phyloP scores from a whole-genome alignment of 345 rosid species.

The Litchi chinensis region DNA sequence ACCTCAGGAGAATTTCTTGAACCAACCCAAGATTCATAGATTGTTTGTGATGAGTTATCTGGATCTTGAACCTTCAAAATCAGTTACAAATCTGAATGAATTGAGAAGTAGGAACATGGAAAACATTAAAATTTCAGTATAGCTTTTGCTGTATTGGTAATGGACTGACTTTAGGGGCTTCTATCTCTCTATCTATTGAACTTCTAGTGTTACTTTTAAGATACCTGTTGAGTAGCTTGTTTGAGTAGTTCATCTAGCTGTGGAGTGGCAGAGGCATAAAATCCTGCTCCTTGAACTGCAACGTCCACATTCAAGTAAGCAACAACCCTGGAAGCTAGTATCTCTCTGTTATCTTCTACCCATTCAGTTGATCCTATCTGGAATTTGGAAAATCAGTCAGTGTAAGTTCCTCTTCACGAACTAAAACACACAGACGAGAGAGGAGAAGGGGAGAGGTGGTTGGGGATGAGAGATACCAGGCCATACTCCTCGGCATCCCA shows the following conservation, averaged over 20 bases:
- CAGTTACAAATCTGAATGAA: conserved; percentile 6
- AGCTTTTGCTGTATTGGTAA: background rate
- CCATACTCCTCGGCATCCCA: conserved; percentile 97
- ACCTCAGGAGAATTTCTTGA: conserved; percentile 48
- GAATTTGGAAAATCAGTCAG: conserved; percentile 5
- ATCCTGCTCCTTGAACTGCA: conserved; percentile 69
- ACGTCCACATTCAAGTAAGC: conserved; percentile 76
- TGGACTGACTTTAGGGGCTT: background rate
- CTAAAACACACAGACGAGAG: background rate
- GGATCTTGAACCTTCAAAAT: conserved; percentile 70
- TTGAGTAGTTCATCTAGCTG: conserved; percentile 74
- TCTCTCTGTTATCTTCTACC: conserved; percentile 87
- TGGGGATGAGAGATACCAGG: conserved; percentile 51
- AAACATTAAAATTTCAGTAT: background rate
- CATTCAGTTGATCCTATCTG: conserved; percentile 93
- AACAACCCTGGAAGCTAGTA: conserved; percentile 67
- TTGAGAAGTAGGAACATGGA: conserved; percentile 12
- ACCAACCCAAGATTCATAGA: conserved; percentile 67
- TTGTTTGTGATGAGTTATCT: conserved; percentile 64
- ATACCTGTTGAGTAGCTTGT: conserved; percentile 68
- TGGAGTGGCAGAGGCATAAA: conserved; percentile 70
- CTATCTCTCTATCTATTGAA: background rate
- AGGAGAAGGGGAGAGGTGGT: conserved; percentile 11
- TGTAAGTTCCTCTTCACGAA: conserved; percentile 7
- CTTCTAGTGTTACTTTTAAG: conserved; percentile 1